phyloP scores from a whole-genome alignment of 306 rosid genomes.

The Amphicarpaea edgeworthii region DNA sequence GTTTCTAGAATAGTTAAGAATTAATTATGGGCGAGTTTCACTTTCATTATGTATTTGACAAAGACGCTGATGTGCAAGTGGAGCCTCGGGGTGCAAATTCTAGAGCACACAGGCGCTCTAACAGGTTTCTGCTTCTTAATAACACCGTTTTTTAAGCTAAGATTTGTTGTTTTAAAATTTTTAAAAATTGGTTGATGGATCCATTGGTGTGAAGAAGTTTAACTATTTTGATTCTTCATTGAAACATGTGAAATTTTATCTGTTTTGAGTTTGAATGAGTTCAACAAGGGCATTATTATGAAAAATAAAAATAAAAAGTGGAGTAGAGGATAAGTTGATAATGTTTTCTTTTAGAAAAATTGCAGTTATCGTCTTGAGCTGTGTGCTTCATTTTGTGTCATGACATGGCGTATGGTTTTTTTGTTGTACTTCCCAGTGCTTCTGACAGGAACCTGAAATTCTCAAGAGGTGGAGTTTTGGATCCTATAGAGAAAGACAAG shows the following conservation, averaged over 20 bases:
- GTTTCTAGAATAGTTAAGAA: conserved; percentile 10
- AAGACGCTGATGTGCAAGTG: not conserved
- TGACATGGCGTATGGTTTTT: not conserved
- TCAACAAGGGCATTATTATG: not conserved
- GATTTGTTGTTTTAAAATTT: not conserved
- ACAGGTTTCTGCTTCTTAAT: conserved; percentile 1
- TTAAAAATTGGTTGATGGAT: not conserved
- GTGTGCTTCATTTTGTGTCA: not conserved
- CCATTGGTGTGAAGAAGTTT: not conserved
- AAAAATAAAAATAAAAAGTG: not conserved
- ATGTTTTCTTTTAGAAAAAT: not conserved
- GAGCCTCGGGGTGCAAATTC: not conserved
- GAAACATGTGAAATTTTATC: not conserved
- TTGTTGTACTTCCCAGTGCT: conserved; percentile 2
- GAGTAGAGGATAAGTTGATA: not conserved
- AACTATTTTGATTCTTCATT: not conserved
- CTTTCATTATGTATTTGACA: conserved; percentile 5
- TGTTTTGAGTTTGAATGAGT: not conserved
- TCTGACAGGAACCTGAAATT: conserved; percentile 12
- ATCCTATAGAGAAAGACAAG: not conserved
- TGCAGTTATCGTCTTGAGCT: not conserved
- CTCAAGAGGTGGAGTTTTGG: not conserved
- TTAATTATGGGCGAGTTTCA: conserved; percentile 16
- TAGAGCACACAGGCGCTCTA: not conserved
- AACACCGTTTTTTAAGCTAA: not conserved